Evolutionary conservation across 2,329 filamentous ascomycete species (phyloP).

Genomic region (Neopestalotiopsis clavispora): DNA sequence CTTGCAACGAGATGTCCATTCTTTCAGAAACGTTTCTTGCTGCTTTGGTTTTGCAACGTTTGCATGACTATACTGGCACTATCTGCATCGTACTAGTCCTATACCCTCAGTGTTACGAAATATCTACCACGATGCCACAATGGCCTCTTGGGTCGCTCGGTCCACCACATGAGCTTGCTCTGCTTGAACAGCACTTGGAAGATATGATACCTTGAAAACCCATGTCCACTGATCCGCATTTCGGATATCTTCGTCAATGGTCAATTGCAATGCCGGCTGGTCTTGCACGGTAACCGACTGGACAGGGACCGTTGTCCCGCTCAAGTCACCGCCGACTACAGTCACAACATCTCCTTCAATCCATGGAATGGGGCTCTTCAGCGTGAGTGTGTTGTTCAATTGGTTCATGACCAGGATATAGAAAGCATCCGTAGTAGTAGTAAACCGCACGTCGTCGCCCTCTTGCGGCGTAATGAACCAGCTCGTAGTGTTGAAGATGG

Average conservation of each 20-base stretch:
- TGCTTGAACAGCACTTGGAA: not conserved
- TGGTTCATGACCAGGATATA: slow-evolving; percentile 49
- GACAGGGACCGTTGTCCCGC: slow-evolving; percentile 32
- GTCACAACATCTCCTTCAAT: slow-evolving; percentile 51
- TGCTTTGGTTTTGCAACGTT: not conserved
- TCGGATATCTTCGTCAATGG: slow-evolving; percentile 26
- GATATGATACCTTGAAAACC: slow-evolving; percentile 14
- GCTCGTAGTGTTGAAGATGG: slow-evolving; percentile 62
- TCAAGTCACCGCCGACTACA: slow-evolving; percentile 40
- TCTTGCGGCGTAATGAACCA: slow-evolving; percentile 31
- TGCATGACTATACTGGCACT: not conserved
- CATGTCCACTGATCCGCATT: slow-evolving; percentile 29
- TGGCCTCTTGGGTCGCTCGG: not conserved
- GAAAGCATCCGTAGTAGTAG: slow-evolving; percentile 56
- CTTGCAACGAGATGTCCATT: too few relatives aligned
- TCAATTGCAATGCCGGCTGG: slow-evolving; percentile 22
- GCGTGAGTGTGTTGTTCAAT: not conserved
- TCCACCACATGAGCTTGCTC: not conserved
- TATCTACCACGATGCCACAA: not conserved
- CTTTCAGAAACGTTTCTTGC: too few relatives aligned
- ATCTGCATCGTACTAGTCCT: not conserved
- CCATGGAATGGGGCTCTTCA: slow-evolving; percentile 35
- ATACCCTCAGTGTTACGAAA: not conserved
- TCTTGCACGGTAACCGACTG: slow-evolving; percentile 25
- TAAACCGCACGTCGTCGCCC: slow-evolving; percentile 51